phyloP scores from a whole-genome alignment of 192 early-diverging fungal genomes.

The Umbelopsis sp. region DNA sequence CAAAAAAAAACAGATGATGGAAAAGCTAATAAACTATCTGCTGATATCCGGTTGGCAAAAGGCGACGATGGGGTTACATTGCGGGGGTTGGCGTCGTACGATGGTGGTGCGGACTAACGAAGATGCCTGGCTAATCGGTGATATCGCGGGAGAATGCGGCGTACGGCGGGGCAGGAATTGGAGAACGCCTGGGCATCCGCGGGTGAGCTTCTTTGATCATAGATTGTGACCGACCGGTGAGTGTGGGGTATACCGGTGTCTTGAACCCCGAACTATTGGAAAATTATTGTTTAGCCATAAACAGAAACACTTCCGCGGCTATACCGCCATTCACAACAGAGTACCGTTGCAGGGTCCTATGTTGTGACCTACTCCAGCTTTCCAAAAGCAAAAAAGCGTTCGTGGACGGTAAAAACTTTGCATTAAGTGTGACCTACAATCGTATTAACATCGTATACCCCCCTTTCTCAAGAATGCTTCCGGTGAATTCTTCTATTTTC shows the following conservation, averaged over 20 bases:
- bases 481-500: too few relatives aligned
- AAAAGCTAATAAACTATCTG: neutral
- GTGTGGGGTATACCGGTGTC: constrained; percentile 6
- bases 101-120: constrained; percentile 8
- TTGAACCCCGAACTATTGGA: neutral
- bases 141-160: constrained; percentile 20
- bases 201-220: neutral
- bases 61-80: neutral
- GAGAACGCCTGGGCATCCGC: constrained; percentile 5
- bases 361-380: neutral
- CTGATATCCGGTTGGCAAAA: constrained; percentile 3
- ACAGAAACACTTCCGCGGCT: neutral
- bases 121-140: constrained; percentile 9
- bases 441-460: too few relatives aligned
- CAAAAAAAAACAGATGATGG: neutral
- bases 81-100: constrained; percentile 16
- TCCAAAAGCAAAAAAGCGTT: neutral
- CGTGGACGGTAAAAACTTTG: neutral
- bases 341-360: constrained; percentile 1
- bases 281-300: neutral
- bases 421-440: too few relatives aligned
- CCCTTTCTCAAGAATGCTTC: too few relatives aligned
- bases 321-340: neutral
- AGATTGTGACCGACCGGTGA: constrained; percentile 4
- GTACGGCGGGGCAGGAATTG: constrained; percentile 14